phyloP scores from a whole-genome alignment of 352 stramenopile species.

The Phytophthora niederhauseri region DNA sequence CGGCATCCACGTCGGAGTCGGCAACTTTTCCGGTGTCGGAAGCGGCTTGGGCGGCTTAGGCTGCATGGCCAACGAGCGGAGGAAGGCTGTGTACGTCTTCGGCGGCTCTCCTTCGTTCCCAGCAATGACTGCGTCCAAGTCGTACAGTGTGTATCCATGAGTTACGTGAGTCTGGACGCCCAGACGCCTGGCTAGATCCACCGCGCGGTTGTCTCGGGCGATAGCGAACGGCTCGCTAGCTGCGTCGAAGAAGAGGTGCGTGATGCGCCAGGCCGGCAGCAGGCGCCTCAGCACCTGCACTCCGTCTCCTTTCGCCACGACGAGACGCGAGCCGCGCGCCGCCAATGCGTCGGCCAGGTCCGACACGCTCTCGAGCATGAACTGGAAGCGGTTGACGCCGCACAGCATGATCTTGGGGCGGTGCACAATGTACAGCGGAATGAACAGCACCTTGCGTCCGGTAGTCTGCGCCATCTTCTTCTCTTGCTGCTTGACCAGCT shows the following conservation, averaged over 20 bases:
- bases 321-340: conserved; percentile 60
- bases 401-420: conserved; percentile 87
- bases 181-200: conserved; percentile 46
- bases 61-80: conserved; percentile 58
- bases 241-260: conserved; percentile 91
- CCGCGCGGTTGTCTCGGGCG: conserved; percentile 74
- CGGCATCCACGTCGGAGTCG: conserved; percentile 40
- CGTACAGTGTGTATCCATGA: conserved; percentile 71
- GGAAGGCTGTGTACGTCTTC: conserved; percentile 83
- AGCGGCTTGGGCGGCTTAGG: conserved; percentile 62
- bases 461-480: conserved; percentile 9
- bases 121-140: conserved; percentile 69
- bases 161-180: conserved; percentile 81
- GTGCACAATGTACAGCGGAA: conserved; percentile 92
- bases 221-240: conserved; percentile 93
- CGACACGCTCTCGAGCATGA: conserved; percentile 93
- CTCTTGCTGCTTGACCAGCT: conserved; percentile 35
- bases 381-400: conserved; percentile 88
- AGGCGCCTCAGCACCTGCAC: conserved; percentile 83
- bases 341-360: conserved; percentile 79
- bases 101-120: conserved; percentile 57
- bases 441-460: conserved; percentile 46
- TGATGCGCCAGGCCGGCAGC: conserved; percentile 88
- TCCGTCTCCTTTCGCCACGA: conserved; percentile 79
- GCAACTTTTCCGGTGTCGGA: conserved; percentile 50